Conservation (phyloP, 108 stramenopile species). For the Pseudonitzschia multiseries region DNA sequence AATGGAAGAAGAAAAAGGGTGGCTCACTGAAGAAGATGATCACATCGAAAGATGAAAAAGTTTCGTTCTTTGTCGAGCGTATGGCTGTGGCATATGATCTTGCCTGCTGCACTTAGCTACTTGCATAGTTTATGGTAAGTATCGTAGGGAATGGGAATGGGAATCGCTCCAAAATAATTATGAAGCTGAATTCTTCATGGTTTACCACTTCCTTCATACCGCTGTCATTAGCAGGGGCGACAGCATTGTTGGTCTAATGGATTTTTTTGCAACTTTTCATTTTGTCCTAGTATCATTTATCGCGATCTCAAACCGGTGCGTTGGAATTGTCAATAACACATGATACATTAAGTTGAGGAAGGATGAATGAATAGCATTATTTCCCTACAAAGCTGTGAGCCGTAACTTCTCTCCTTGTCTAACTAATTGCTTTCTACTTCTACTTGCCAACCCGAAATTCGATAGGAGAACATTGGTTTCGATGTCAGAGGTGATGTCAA, state of each 20-base stretch:
- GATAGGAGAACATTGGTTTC: constrained; percentile 54
- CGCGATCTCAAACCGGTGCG: constrained; percentile 61
- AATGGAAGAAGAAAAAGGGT: constrained; percentile 65
- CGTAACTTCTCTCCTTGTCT: neutral
- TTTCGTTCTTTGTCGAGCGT: constrained; percentile 65
- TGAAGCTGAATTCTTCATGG: neutral
- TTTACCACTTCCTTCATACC: no score
- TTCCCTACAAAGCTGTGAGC: neutral
- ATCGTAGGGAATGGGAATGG: constrained; percentile 18
- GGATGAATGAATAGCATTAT: neutral
- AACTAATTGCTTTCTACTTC: neutral
- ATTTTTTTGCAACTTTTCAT: no score
- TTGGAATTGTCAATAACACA: neutral
- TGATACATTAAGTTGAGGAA: neutral
- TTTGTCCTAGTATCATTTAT: constrained; percentile 59
- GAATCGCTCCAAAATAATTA: neutral
- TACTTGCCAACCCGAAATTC: neutral
- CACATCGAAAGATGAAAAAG: constrained; percentile 63
- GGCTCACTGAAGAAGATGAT: constrained; percentile 54
- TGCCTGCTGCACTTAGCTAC: constrained; percentile 68
- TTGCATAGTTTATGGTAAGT: constrained; percentile 67
- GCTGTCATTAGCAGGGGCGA: no score
- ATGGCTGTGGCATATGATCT: constrained; percentile 78
- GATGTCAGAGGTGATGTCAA: constrained; percentile 59
- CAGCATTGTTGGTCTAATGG: no score